These are phyloP conservation scores for Podospora pseudocomata DNA, from an alignment of 495 filamentous ascomycete genomes.

Conservation along the genomic window DNA sequence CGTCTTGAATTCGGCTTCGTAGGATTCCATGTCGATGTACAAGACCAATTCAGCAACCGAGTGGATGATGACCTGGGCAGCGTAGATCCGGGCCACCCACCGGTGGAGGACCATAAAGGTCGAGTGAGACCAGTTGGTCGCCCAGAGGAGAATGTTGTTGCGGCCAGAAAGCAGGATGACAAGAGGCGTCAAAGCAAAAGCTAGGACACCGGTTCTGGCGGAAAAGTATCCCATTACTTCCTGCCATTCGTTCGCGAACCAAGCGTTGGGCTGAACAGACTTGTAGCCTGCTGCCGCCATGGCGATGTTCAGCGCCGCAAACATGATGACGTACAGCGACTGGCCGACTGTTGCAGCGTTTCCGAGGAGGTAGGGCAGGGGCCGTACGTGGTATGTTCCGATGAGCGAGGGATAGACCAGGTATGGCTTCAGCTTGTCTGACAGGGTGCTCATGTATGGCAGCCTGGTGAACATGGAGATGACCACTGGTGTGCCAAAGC, in stretches of 20 bases:
- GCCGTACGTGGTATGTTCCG: constrained; percentile 30
- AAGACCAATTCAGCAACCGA: constrained; percentile 28
- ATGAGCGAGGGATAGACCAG: constrained; percentile 33
- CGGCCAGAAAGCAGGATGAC: constrained; percentile 36
- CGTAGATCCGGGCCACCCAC: constrained; percentile 42
- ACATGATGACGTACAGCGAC: constrained; percentile 33
- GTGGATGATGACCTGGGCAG: constrained; percentile 38
- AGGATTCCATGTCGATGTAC: constrained; percentile 24
- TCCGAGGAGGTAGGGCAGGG: constrained; percentile 30
- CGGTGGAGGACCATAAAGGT: constrained; percentile 46
- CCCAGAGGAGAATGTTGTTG: constrained; percentile 47
- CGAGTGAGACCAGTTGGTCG: constrained; percentile 45
- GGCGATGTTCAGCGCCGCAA: constrained; percentile 37
- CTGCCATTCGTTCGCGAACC: constrained; percentile 20
- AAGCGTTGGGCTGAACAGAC: constrained; percentile 25
- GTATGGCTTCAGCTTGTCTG: constrained; percentile 27
- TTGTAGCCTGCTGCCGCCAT: constrained; percentile 29
- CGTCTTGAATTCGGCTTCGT: constrained; percentile 21
- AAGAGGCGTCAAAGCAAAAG: constrained; percentile 33
- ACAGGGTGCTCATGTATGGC: constrained; percentile 23
- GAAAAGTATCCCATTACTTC: constrained; percentile 38
- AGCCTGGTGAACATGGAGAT: constrained; percentile 30
- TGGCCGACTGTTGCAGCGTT: constrained; percentile 41
- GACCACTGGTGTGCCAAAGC: constrained; percentile 31
- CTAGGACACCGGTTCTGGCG: constrained; percentile 37